A percentile compares a stretch with the other conserved stretches of the same genome.
Conservation (phyloP, 208 protist genomes). For the Leptomonas seymouri region DNA sequence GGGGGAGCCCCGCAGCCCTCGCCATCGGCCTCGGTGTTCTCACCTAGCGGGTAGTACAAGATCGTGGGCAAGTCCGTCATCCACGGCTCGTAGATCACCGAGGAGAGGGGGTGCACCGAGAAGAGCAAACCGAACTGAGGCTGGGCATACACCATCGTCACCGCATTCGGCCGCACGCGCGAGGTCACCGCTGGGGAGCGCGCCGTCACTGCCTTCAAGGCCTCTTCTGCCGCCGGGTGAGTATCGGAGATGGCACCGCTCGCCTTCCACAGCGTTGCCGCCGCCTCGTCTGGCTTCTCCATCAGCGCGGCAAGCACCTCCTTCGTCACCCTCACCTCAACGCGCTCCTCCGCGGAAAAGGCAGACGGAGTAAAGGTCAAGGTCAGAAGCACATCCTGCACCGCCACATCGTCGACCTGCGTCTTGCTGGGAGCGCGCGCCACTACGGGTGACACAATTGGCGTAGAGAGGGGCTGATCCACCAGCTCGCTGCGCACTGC, state of each 20-base stretch:
- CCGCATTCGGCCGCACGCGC: conserved; percentile 15
- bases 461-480: not conserved
- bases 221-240: conserved; percentile 12
- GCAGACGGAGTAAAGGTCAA: conserved; percentile 17
- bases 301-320: conserved; percentile 13
- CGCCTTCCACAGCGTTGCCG: conserved; percentile 19
- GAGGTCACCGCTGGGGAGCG: conserved; percentile 10
- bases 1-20: conserved; percentile 11
- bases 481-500: conserved; percentile 9
- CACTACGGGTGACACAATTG: not conserved
- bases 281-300: conserved; percentile 17
- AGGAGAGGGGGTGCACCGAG: conserved; percentile 38
- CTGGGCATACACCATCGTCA: conserved; percentile 53
- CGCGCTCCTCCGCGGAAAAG: conserved; percentile 1
- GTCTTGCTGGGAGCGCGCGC: not conserved
- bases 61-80: conserved; percentile 45
- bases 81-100: conserved; percentile 52
- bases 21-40: conserved; percentile 2
- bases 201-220: conserved; percentile 14
- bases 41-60: conserved; percentile 62
- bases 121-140: conserved; percentile 51
- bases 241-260: not conserved
- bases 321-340: conserved; percentile 13
- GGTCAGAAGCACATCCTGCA: conserved; percentile 6
- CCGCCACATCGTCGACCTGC: not conserved